Conservation (phyloP, 2,329 filamentous ascomycete species). For the Penicillium sp. region DNA sequence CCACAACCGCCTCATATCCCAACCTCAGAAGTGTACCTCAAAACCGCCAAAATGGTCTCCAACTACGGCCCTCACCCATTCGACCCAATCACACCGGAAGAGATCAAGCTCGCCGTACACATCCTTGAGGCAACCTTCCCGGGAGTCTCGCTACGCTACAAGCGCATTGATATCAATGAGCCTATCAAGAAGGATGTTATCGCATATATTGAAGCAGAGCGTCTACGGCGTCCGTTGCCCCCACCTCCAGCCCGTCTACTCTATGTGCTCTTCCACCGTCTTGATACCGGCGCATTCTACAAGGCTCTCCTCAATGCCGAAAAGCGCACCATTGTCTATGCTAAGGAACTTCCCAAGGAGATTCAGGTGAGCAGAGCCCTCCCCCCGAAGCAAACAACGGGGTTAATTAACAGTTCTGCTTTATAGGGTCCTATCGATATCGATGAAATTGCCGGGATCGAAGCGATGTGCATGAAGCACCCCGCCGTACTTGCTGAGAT, state of each 20-base stretch:
- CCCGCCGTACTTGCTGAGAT: slow-evolving; percentile 57
- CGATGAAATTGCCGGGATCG: slow-evolving; percentile 59
- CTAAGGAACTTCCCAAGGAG: slow-evolving; percentile 46
- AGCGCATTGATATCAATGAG: slow-evolving; percentile 65
- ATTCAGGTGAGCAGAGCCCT: slow-evolving; percentile 39
- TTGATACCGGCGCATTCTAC: slow-evolving; percentile 44
- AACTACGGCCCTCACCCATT: slow-evolving; percentile 32
- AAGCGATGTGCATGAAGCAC: slow-evolving; percentile 55
- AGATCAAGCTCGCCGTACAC: slow-evolving; percentile 37
- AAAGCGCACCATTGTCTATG: slow-evolving; percentile 34
- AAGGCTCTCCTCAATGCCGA: slow-evolving; percentile 43
- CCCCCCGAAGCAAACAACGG: neutral
- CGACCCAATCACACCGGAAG: slow-evolving; percentile 38
- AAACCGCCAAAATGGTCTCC: slow-evolving; percentile 17
- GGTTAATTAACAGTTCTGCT: slow-evolving; percentile 54
- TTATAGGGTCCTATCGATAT: slow-evolving; percentile 58
- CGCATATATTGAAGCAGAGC: slow-evolving; percentile 62
- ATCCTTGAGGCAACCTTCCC: slow-evolving; percentile 38
- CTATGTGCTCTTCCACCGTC: slow-evolving; percentile 52
- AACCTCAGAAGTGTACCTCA: neutral
- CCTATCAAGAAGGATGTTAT: slow-evolving; percentile 59
- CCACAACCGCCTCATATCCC: neutral
- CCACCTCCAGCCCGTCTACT: slow-evolving; percentile 51
- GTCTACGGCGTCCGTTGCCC: slow-evolving; percentile 49
- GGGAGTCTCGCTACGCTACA: slow-evolving; percentile 51